phyloP scores from a whole-genome alignment of 2,329 filamentous ascomycete species.

The Helminthosporium solani region DNA sequence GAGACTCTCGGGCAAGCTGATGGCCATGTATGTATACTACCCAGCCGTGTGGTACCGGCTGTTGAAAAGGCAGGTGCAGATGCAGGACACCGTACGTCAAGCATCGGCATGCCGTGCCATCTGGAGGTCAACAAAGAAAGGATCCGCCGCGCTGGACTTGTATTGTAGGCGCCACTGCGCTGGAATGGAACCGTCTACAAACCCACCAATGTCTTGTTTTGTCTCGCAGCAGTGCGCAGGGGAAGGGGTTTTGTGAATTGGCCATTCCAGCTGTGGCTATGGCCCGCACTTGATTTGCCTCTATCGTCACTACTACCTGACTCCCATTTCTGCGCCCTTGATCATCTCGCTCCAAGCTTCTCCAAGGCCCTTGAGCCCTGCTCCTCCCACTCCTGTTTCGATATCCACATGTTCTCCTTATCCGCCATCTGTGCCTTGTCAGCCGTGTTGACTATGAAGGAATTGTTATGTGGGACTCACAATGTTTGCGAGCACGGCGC shows the following conservation, averaged over 20 bases:
- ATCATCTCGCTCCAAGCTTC: constrained; percentile 84
- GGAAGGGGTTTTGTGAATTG: background rate
- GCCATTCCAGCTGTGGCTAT: constrained; percentile 2
- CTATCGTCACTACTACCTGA: constrained; percentile 9
- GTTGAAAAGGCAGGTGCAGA: constrained; percentile 9
- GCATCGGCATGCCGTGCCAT: background rate
- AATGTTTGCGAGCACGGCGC: constrained; percentile 94
- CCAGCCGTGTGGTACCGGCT: constrained; percentile 4
- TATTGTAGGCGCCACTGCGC: constrained; percentile 3
- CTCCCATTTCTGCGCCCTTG: constrained; percentile 8
- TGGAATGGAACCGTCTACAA: constrained; percentile 1
- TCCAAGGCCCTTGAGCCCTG: constrained; percentile 80
- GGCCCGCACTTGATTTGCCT: constrained; percentile 12
- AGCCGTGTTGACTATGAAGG: constrained; percentile 8
- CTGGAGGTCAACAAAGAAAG: constrained; percentile 2
- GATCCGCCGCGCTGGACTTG: background rate
- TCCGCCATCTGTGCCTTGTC: constrained; percentile 73
- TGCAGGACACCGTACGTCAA: constrained; percentile 4
- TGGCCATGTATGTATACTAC: background rate
- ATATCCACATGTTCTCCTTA: constrained; percentile 99
- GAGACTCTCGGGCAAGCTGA: constrained; percentile 10
- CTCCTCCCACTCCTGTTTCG: constrained; percentile 95
- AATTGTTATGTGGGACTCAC: constrained; percentile 44
- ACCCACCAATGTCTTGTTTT: background rate
- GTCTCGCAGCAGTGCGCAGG: too few relatives aligned